These are phyloP conservation scores for Neurospora sp. DNA, from an alignment of 495 filamentous ascomycete genomes.

Conservation along the genomic window DNA sequence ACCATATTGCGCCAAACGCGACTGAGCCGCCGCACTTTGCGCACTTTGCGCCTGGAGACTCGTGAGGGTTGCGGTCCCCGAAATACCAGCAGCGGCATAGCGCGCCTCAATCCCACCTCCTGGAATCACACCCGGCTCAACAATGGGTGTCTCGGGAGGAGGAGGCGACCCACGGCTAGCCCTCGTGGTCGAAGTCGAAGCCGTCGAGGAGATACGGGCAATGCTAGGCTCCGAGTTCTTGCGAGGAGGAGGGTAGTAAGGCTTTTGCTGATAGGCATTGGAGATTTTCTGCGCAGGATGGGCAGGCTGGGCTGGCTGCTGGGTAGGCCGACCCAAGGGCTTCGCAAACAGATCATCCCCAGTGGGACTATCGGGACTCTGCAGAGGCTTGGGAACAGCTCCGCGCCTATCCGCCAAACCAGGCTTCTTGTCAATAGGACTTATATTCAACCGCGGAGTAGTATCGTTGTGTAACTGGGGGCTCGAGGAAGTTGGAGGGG, in stretches of 20 bases:
- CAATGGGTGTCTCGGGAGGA: conserved; percentile 88
- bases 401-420: conserved; percentile 62
- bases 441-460: conserved; percentile 32
- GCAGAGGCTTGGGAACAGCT: conserved; percentile 61
- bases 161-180: conserved; percentile 89
- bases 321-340: conserved; percentile 28
- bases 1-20: conserved; percentile 65
- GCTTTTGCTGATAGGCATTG: conserved; percentile 38
- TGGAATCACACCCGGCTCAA: conserved; percentile 57
- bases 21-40: conserved; percentile 69
- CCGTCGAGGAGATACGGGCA: conserved; percentile 75
- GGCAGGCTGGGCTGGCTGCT: conserved; percentile 8
- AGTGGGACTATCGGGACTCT: conserved; percentile 56
- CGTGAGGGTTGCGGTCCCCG: conserved; percentile 69
- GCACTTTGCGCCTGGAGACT: conserved; percentile 72
- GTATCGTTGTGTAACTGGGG: conserved; percentile 29
- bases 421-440: conserved; percentile 38
- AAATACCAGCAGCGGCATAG: conserved; percentile 81
- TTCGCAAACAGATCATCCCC: conserved; percentile 60
- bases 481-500: conserved; percentile 23
- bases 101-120: conserved; percentile 78
- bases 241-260: conserved; percentile 38
- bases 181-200: conserved; percentile 85
- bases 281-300: conserved; percentile 27
- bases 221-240: conserved; percentile 36